phyloP scores from a whole-genome alignment of 805 yeast genomes.

The Teunomyces pallodes region DNA sequence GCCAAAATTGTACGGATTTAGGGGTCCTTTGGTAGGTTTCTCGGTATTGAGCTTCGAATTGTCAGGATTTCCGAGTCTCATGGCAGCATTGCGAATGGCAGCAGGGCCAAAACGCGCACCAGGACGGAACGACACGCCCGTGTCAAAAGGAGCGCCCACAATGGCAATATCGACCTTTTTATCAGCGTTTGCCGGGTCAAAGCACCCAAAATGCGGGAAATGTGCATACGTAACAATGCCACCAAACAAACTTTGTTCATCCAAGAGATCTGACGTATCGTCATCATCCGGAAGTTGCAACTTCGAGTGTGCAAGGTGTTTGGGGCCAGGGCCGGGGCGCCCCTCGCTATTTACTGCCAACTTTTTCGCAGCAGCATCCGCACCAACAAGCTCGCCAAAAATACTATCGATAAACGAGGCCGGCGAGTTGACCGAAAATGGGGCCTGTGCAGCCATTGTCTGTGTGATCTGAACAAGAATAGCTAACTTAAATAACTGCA shows the following conservation, averaged over 20 bases:
- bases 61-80: constrained; percentile 41
- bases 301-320: constrained; percentile 16
- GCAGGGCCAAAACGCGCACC: constrained; percentile 63
- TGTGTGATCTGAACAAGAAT: background rate
- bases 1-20: constrained; percentile 53
- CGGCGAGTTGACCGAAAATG: background rate
- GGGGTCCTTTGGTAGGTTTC: constrained; percentile 9
- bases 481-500: background rate
- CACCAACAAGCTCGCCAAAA: constrained; percentile 23
- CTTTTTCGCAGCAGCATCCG: constrained; percentile 1
- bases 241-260: constrained; percentile 32
- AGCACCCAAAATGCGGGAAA: constrained; percentile 46
- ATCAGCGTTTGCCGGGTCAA: constrained; percentile 27
- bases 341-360: background rate
- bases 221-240: constrained; percentile 58
- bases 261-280: constrained; percentile 29
- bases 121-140: constrained; percentile 54
- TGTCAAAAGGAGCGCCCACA: constrained; percentile 59
- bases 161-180: constrained; percentile 48
- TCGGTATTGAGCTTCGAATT: background rate
- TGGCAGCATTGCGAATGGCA: constrained; percentile 45
- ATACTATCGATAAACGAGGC: constrained; percentile 22
- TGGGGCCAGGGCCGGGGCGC: constrained; percentile 3
- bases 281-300: constrained; percentile 33
- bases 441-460: background rate